A percentile compares a stretch with the other conserved stretches of the same genome.
phyloP scores from a whole-genome alignment of 306 rosid species.

The Argentina anserina region DNA sequence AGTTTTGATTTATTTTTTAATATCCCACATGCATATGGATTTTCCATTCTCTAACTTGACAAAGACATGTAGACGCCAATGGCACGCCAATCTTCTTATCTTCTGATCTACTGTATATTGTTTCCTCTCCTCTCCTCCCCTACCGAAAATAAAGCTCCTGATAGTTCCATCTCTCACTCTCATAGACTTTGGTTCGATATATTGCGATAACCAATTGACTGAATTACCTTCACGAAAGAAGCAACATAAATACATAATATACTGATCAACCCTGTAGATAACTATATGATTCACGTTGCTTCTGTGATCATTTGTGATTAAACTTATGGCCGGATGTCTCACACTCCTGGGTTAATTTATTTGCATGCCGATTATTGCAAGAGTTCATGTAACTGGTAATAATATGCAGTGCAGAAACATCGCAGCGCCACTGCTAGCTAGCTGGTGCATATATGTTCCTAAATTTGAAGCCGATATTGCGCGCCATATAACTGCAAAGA shows the following conservation, averaged over 20 bases:
- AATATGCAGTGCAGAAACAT: too few relatives aligned
- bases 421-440: too few relatives aligned
- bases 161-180: background rate
- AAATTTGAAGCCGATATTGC: too few relatives aligned
- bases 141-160: slow-evolving; percentile 8
- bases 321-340: too few relatives aligned
- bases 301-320: background rate
- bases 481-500: background rate
- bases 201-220: background rate
- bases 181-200: background rate
- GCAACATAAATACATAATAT: background rate
- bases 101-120: background rate
- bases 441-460: too few relatives aligned
- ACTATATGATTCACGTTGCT: background rate
- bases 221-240: slow-evolving; percentile 4
- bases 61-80: slow-evolving; percentile 31
- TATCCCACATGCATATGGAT: slow-evolving; percentile 6
- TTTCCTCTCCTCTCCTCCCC: slow-evolving; percentile 15
- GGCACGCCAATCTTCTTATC: slow-evolving; percentile 49
- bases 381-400: too few relatives aligned
- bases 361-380: too few relatives aligned
- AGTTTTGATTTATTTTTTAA: background rate
- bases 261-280: background rate
- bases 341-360: too few relatives aligned
- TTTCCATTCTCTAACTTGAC: slow-evolving; percentile 19